Base-by-base conservation (phyloP, 1,139 yeast genomes). In the Lodderomyces jiufengensis region DNA sequence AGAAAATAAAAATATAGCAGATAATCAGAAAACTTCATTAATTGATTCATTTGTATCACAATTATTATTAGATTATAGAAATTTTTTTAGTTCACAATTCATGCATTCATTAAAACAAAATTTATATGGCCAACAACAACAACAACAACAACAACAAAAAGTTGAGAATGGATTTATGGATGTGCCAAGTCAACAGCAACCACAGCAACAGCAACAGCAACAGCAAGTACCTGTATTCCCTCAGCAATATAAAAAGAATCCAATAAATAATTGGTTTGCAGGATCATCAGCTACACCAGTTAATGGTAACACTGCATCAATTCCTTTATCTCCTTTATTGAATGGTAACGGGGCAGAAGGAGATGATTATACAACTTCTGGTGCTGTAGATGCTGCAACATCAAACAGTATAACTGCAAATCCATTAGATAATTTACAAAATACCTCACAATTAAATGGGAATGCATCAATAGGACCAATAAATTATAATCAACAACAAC, bases 341-440 rank as follows among this genome's bases (percentile, higher is more conserved):
- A 65, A 65, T 38, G 70, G n/a, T n/a, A n/a, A n/a, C n/a, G n/a
- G 62, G 36, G 48, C 54, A 9, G 66, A 61, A n/a, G n/a, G n/a
- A n/a, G n/a, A n/a, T n/a, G n/a, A n/a, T n/a, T n/a, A 25, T 21
- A 24, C 20, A 18, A 18, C 20, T 18, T 5, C 20, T 18, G 20
- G 20, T 11, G 43, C 46, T 6, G 37, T 34, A 10, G 42, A 26
- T 21, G 38, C 37, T 14, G 37, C 46, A 14, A 37, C 38, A 11
- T 29, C 46, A 6, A 39, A 20, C 3, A 34, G 27, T 27, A 24
- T 15, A 5, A 16, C 25, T 9, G 27, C 32, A 10, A 42, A 42
- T 11, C 16, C 50, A 2, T 40, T 54, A 20, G 58, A 54, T 21
- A 46, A 41, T 27, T 42, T 54, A 25, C 40, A 18, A 18, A 18